phyloP scores from a whole-genome alignment of 495 filamentous ascomycete species.

The Penicillium samsonianum region DNA sequence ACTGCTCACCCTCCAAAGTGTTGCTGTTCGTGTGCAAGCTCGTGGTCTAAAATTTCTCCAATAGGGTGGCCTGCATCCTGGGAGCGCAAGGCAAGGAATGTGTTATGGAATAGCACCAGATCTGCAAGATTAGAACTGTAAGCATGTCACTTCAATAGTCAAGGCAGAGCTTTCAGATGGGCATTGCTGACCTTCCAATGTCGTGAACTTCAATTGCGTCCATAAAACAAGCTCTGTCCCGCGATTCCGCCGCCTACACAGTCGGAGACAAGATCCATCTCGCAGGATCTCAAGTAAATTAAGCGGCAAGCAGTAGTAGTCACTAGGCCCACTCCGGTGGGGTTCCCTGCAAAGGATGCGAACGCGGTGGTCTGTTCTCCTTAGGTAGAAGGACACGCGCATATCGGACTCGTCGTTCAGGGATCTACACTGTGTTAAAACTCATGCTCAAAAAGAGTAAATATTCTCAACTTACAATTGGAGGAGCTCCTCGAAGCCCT shows the following conservation, averaged over 20 bases:
- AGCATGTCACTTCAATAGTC: background rate
- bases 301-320: slow-evolving; percentile 53
- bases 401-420: slow-evolving; percentile 48
- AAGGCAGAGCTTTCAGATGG: background rate
- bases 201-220: slow-evolving; percentile 58
- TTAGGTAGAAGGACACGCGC: slow-evolving; percentile 56
- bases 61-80: slow-evolving; percentile 59
- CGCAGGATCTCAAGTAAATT: slow-evolving; percentile 57
- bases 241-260: slow-evolving; percentile 51
- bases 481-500: slow-evolving; percentile 43
- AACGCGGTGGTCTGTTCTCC: slow-evolving; percentile 53
- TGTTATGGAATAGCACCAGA: slow-evolving; percentile 79
- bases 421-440: slow-evolving; percentile 30
- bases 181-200: slow-evolving; percentile 55
- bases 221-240: slow-evolving; percentile 51
- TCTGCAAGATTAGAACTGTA: slow-evolving; percentile 35
- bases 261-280: slow-evolving; percentile 51
- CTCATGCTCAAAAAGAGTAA: background rate
- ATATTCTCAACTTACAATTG: slow-evolving; percentile 42
- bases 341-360: slow-evolving; percentile 58
- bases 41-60: slow-evolving; percentile 57
- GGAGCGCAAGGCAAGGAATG: slow-evolving; percentile 72
- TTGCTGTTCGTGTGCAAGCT: slow-evolving; percentile 62
- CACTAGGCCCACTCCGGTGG: slow-evolving; percentile 34
- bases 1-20: slow-evolving; percentile 66